These are phyloP conservation scores for Sphagnum tenellum DNA, from an alignment of 225 moss, liverwort and hornwort genomes.

Conservation along the genomic window DNA sequence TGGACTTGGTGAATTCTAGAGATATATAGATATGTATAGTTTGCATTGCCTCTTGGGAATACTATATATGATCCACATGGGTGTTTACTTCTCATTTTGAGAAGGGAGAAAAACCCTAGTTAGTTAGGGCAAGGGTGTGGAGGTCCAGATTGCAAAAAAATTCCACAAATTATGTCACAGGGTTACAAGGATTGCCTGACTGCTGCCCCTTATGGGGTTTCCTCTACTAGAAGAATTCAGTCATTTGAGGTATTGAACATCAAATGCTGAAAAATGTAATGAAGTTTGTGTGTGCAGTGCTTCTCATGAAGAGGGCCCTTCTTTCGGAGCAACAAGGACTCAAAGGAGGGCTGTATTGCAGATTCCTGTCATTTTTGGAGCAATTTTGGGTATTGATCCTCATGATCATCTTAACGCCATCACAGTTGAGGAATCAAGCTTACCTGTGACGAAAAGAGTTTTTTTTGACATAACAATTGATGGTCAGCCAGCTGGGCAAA, in stretches of 20 bases:
- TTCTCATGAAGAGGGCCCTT: conserved; percentile 1
- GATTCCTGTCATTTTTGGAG: conserved; percentile 5
- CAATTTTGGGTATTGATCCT: neutral
- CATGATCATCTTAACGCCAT: conserved; percentile 1
- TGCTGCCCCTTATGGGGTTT: no score
- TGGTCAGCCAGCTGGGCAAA: conserved; percentile 61
- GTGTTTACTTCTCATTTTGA: no score
- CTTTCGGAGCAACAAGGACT: neutral
- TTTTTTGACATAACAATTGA: conserved; percentile 83
- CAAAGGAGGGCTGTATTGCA: conserved; percentile 3
- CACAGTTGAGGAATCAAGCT: conserved; percentile 10
- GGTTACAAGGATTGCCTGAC: no score
- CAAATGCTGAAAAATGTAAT: neutral
- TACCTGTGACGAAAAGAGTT: conserved; percentile 53
- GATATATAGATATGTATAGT: no score
- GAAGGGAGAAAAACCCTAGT: no score
- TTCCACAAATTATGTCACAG: no score
- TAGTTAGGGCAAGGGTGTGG: no score
- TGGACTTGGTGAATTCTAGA: no score
- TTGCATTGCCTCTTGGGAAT: no score
- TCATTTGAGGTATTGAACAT: neutral
- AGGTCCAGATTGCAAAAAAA: no score
- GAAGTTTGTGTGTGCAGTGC: conserved; percentile 1
- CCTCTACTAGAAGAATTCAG: no score
- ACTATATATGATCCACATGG: no score